A percentile compares a stretch with the other conserved stretches of the same genome.
These are phyloP conservation scores for Trichoderma koningii DNA, from an alignment of 2,329 filamentous ascomycete species.

Conservation along the genomic window DNA sequence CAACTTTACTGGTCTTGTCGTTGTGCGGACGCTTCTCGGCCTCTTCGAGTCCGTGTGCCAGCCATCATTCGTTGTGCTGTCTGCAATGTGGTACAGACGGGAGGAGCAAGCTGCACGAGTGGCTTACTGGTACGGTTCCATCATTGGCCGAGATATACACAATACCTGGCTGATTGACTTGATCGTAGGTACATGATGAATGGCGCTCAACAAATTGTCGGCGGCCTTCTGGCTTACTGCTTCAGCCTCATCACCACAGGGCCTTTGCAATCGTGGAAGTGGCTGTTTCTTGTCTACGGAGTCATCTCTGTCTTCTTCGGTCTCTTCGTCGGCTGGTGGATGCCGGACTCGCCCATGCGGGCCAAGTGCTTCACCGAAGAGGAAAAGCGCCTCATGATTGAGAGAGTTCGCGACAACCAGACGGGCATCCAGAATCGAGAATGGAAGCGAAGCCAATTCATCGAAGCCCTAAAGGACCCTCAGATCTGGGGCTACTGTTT, in stretches of 20 bases:
- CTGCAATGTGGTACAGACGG: conserved; percentile 21
- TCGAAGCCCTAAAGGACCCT: conserved; percentile 19
- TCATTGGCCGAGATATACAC: not conserved
- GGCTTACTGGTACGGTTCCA: conserved; percentile 1
- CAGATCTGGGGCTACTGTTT: conserved; percentile 22
- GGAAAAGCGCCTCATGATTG: conserved; percentile 20
- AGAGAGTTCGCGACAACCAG: conserved; percentile 22
- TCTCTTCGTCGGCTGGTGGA: conserved; percentile 18
- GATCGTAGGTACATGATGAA: conserved; percentile 19
- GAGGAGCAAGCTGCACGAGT: conserved; percentile 19
- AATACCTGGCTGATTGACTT: not conserved
- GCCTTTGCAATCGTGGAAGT: conserved; percentile 13
- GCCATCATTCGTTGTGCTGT: conserved; percentile 13
- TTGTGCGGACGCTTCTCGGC: conserved; percentile 13
- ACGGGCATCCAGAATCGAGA: conserved; percentile 18
- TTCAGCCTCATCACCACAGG: conserved; percentile 17
- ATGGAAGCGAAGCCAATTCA: conserved; percentile 15
- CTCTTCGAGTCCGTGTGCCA: conserved; percentile 22
- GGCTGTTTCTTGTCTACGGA: conserved; percentile 12
- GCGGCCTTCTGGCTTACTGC: conserved; percentile 19
- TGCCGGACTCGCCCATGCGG: conserved; percentile 20
- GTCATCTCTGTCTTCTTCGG: conserved; percentile 10
- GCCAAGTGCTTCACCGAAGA: conserved; percentile 21
- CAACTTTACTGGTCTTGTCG: not conserved
- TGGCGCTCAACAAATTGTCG: conserved; percentile 19